Percentiles rank a stretch among this genome's conserved stretches.
Conservation (phyloP, 345 rosid species). For the Clausena lansium region DNA sequence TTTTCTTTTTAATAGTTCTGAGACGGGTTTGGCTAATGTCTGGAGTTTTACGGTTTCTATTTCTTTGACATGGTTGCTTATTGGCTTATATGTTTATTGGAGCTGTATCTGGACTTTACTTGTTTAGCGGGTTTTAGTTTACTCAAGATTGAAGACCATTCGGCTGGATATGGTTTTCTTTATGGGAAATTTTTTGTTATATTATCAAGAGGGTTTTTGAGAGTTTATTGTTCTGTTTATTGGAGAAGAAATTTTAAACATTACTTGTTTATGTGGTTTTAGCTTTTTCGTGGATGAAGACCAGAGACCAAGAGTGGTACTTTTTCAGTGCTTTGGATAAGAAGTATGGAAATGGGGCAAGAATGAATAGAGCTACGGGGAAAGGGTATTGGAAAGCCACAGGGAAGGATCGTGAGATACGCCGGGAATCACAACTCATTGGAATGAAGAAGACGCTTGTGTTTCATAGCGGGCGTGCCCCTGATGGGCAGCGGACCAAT, state of each 20-base stretch:
- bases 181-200: background rate
- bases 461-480: conserved; percentile 61
- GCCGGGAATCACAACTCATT: conserved; percentile 29
- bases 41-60: too few relatives aligned
- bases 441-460: conserved; percentile 73
- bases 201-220: background rate
- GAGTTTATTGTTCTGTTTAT: background rate
- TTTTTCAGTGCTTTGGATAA: conserved; percentile 73
- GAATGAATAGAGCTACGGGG: conserved; percentile 60
- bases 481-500: conserved; percentile 58
- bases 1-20: background rate
- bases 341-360: conserved; percentile 67
- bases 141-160: conserved; percentile 52
- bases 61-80: background rate
- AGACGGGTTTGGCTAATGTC: background rate
- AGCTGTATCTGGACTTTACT: background rate
- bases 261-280: conserved; percentile 17
- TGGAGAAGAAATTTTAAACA: background rate
- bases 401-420: conserved; percentile 55
- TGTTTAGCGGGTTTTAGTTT: conserved; percentile 25
- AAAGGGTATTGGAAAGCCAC: conserved; percentile 76
- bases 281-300: conserved; percentile 58
- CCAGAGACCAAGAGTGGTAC: conserved; percentile 78
- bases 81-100: too few relatives aligned
- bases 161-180: background rate